Evolutionary conservation across 1,139 yeast genomes (phyloP).

Genomic region (Pichia sp.): DNA sequence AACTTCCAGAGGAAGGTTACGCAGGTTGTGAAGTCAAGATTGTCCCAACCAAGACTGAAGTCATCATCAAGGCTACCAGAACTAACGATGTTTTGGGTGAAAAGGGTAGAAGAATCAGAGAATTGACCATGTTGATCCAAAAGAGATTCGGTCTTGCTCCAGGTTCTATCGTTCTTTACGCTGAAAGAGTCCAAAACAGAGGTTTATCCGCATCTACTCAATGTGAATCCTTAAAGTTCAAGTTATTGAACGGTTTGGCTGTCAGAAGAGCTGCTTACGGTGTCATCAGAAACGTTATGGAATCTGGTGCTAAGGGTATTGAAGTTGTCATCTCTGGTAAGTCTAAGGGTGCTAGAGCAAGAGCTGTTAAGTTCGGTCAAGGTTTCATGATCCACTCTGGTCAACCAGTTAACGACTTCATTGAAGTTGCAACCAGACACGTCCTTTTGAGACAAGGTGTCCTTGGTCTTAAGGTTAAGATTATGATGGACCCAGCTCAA

Average conservation of each 20-base stretch:
- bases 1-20: constrained; percentile 99
- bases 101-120: constrained; percentile 99
- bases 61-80: constrained; percentile 98
- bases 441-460: constrained; percentile 99
- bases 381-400: constrained; percentile 99
- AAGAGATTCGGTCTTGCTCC: constrained; percentile 98
- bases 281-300: constrained; percentile 99
- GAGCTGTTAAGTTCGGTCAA: constrained; percentile 99
- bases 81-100: constrained; percentile 99
- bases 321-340: constrained; percentile 99
- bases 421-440: constrained; percentile 99
- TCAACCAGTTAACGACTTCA: constrained; percentile 99
- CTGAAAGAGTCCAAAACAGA: constrained; percentile 99
- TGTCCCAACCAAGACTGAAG: constrained; percentile 97
- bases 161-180: constrained; percentile 92
- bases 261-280: constrained; percentile 99
- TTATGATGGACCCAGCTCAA: constrained; percentile 98
- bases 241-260: constrained; percentile 97
- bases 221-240: constrained; percentile 98
- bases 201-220: constrained; percentile 99
- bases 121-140: constrained; percentile 94
- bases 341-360: constrained; percentile 99
- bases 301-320: constrained; percentile 99
- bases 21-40: constrained; percentile 99
- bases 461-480: constrained; percentile 98